Percentiles rank a stretch among this genome's conserved stretches.
Evolutionary conservation across 768 basidiomycete genomes (phyloP).

Genomic region (Psilocybe azurescens): DNA sequence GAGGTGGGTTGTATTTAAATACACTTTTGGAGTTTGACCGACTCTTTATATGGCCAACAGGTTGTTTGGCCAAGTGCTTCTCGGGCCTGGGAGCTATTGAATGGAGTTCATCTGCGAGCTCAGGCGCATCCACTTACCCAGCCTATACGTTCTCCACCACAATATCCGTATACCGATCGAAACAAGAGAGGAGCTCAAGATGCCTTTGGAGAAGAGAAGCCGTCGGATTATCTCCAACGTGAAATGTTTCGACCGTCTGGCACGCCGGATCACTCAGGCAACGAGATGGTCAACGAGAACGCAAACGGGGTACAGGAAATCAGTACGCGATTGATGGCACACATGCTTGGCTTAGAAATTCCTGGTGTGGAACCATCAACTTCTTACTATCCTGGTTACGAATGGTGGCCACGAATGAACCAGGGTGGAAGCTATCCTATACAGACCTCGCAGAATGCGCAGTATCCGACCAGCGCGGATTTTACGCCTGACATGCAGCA

Average conservation of each 20-base stretch:
- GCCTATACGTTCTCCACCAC: constrained; percentile 30
- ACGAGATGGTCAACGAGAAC: constrained; percentile 29
- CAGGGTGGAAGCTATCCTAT: constrained; percentile 22
- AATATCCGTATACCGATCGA: constrained; percentile 45
- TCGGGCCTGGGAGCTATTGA: constrained; percentile 68
- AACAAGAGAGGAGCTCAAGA: constrained; percentile 65
- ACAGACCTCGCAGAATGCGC: constrained; percentile 14
- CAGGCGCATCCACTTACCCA: constrained; percentile 26
- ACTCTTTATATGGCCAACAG: constrained; percentile 36
- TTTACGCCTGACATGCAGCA: constrained; percentile 22
- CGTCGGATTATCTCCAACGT: constrained; percentile 47
- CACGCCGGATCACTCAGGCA: constrained; percentile 17
- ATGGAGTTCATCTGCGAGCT: constrained; percentile 66
- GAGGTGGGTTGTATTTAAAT: constrained; percentile 47
- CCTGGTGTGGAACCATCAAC: constrained; percentile 68
- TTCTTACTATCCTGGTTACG: constrained; percentile 60
- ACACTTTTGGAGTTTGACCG: constrained; percentile 6
- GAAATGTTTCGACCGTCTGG: constrained; percentile 37
- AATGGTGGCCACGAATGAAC: constrained; percentile 65
- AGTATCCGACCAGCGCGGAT: constrained; percentile 21
- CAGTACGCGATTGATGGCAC: constrained; percentile 70
- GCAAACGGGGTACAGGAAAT: constrained; percentile 64
- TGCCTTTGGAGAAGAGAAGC: constrained; percentile 65
- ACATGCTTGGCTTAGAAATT: constrained; percentile 72
- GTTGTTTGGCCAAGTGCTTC: constrained; percentile 74